Evolutionary conservation across 768 basidiomycete species (phyloP).

Genomic region (Leccinum disarticulatum): DNA sequence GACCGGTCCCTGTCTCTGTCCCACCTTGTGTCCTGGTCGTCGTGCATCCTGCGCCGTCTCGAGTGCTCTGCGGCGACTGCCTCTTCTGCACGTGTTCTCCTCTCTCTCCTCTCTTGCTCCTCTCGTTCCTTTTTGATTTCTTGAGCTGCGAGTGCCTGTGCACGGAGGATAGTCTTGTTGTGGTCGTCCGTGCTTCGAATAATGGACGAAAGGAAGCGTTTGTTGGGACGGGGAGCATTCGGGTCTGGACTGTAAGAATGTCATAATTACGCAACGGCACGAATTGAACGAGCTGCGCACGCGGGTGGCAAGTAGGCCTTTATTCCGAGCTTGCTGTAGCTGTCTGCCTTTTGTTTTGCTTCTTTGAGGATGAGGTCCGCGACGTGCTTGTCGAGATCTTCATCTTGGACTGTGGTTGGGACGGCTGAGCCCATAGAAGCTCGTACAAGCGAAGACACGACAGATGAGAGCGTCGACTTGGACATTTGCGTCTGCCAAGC

Average conservation of each 20-base stretch:
- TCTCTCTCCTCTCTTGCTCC: constrained; percentile 63
- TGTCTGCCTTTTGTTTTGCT: constrained; percentile 87
- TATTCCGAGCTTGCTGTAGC: constrained; percentile 74
- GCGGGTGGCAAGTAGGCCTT: constrained; percentile 67
- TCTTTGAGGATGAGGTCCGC: constrained; percentile 90
- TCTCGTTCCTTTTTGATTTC: constrained; percentile 68
- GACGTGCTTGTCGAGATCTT: constrained; percentile 89
- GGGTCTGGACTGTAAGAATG: constrained; percentile 52
- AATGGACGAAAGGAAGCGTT: constrained; percentile 80
- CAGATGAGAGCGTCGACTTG: constrained; percentile 70
- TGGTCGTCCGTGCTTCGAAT: constrained; percentile 95
- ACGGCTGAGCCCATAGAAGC: constrained; percentile 74
- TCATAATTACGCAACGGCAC: constrained; percentile 1
- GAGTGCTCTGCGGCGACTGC: constrained; percentile 67
- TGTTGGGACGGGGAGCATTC: constrained; percentile 77
- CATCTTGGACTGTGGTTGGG: constrained; percentile 60
- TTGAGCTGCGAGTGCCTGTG: constrained; percentile 70
- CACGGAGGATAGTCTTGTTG: constrained; percentile 78
- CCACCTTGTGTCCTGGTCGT: constrained; percentile 39
- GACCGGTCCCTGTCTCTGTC: constrained; percentile 39
- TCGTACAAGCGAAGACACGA: constrained; percentile 77
- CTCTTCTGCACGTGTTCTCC: constrained; percentile 70
- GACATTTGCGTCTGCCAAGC: constrained; percentile 30
- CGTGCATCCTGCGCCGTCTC: constrained; percentile 38
- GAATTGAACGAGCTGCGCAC: constrained; percentile 37